These are phyloP conservation scores for Acephala macrosclerotiorum DNA, from an alignment of 2,329 filamentous ascomycete species.

Conservation along the genomic window DNA sequence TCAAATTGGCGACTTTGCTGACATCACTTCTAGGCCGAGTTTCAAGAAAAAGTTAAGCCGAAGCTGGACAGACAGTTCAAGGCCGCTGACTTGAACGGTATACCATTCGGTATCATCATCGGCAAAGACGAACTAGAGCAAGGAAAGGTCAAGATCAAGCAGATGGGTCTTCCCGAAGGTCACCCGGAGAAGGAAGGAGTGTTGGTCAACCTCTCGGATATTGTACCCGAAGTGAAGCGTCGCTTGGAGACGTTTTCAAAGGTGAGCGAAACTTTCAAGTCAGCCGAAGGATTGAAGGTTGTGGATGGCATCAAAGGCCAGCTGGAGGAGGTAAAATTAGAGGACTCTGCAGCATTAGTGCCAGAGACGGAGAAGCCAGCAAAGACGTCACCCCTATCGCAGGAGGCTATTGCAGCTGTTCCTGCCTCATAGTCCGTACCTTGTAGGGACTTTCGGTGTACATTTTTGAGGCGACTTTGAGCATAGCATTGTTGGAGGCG, in stretches of 20 bases:
- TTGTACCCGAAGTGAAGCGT: constrained; percentile 69
- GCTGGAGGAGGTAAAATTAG: constrained; percentile 21
- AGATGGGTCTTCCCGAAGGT: constrained; percentile 78
- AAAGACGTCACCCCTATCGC: constrained; percentile 25
- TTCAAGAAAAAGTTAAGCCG: constrained; percentile 88
- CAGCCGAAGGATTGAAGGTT: constrained; percentile 42
- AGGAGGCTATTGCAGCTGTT: constrained; percentile 35
- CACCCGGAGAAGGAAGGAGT: constrained; percentile 92
- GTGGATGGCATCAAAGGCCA: constrained; percentile 42
- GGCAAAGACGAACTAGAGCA: constrained; percentile 87
- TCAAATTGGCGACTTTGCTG: constrained; percentile 15
- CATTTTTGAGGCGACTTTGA: not conserved
- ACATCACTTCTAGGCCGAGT: constrained; percentile 70
- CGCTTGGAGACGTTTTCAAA: constrained; percentile 50
- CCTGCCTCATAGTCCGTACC: constrained; percentile 36
- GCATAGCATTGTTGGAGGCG: constrained; percentile 12
- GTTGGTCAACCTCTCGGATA: constrained; percentile 68
- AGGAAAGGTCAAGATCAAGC: constrained; percentile 89
- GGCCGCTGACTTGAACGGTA: constrained; percentile 78
- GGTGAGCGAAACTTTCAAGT: constrained; percentile 38
- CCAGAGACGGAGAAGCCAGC: constrained; percentile 30
- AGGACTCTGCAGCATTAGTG: constrained; percentile 3
- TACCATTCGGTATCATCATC: constrained; percentile 88
- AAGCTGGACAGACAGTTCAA: constrained; percentile 92
- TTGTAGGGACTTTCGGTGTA: not conserved